Base-by-base conservation (phyloP, 2,329 filamentous ascomycete genomes). In the Alternaria panax region DNA sequence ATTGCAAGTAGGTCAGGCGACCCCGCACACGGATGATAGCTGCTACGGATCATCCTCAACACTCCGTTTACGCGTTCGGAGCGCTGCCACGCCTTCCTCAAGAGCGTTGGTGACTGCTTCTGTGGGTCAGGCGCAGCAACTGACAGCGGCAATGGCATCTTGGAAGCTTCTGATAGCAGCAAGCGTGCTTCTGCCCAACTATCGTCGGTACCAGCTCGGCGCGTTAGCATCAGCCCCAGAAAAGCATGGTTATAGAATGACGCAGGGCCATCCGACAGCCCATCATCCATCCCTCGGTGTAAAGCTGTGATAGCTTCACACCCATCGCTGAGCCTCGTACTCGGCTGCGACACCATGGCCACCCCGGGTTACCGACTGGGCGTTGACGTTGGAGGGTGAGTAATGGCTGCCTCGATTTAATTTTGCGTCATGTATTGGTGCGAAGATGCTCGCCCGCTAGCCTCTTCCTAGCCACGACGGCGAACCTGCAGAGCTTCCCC, bases 331-430 rank as follows among this genome's bases (percentile, higher is more conserved):
- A 41, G 12, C 38, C 38, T 20, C 7, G 38, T 20, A 55, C 24
- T 14, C 25, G 28, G 30, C 24, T 16, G 45, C 45, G 5, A 22
- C 28, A 53, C 18, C 47, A 62, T 62, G 60, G 48, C 57, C 14
- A 18, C 34, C 16, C 57, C 64, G 12, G 72, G 74, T 45, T 76
- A 75, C 53, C 67, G 72, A 51, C 52, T 76, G 25, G 74, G 74
- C 57, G 73, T 75, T 24, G 74, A 76, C 61, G 74, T 76, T 40
- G 74, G 74, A 55, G 73, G 73, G 73, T 76, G 58, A 67, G 73
- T 67, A 38, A n/a, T 58, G 36, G 48, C 47, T 28, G 41, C 28
- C 14, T 30, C 43, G 6, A 45, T 50, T 40, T 30, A 12, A 50
- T 55, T 45, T 45, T 43, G 36, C 45, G 28, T 27, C 45, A 25